Percentiles rank a stretch among this genome's conserved stretches.
phyloP scores from a whole-genome alignment of 148 eudicot species.

The Rhododendron ovatum region DNA sequence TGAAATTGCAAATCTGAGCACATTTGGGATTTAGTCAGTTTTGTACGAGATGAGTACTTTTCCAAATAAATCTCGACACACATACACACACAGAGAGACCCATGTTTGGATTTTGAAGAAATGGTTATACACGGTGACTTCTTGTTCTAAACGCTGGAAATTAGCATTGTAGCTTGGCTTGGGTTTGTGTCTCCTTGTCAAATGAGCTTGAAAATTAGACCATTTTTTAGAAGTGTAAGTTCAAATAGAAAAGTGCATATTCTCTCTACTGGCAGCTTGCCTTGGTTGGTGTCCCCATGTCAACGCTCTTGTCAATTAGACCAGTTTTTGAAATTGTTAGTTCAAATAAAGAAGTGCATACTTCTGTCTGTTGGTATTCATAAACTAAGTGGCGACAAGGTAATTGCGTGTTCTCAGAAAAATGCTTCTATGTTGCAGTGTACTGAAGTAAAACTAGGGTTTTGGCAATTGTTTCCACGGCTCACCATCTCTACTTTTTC shows the following conservation, averaged over 20 bases:
- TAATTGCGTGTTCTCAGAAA: not conserved
- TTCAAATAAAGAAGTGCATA: not conserved
- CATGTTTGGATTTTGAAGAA: not conserved
- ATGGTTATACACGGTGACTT: not conserved
- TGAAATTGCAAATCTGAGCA: not conserved
- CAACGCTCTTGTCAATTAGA: not conserved
- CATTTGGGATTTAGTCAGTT: not conserved
- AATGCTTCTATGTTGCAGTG: conserved; percentile 19
- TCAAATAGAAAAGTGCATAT: not conserved
- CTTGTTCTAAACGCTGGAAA: too few species aligned
- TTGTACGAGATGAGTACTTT: not conserved
- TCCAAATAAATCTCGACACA: not conserved
- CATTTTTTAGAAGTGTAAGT: not conserved
- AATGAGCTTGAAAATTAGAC: not conserved
- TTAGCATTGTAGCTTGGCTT: not conserved
- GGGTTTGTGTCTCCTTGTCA: not conserved
- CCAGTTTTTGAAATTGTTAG: not conserved
- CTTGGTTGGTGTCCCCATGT: not conserved
- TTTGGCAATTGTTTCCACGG: not conserved
- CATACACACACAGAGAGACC: not conserved
- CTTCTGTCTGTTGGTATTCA: not conserved
- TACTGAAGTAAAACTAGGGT: conserved; percentile 17
- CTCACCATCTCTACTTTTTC: not conserved
- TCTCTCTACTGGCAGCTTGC: not conserved
- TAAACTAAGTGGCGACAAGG: not conserved